These are phyloP conservation scores for Mucor irregularis DNA, from an alignment of 371 early-diverging fungal genomes.

Conservation along the genomic window DNA sequence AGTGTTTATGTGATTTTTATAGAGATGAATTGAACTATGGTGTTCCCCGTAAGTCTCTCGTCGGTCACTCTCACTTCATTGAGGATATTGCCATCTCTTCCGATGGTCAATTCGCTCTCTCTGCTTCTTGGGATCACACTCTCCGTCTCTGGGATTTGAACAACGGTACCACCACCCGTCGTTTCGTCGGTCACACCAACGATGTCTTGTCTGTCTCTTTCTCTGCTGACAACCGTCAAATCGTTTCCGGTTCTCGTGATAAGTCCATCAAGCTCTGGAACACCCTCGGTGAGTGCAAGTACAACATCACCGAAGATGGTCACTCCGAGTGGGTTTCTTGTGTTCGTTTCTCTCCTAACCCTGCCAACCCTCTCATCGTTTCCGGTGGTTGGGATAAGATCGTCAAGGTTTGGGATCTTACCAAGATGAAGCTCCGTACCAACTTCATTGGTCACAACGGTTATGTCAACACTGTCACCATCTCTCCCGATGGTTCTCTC, in stretches of 20 bases:
- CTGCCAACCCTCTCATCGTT: conserved; percentile 95
- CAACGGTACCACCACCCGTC: conserved; percentile 92
- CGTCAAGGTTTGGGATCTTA: conserved; percentile 99
- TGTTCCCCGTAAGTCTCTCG: conserved; percentile 84
- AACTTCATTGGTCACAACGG: conserved; percentile 99
- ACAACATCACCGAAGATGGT: conserved; percentile 89
- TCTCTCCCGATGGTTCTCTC: conserved; percentile 99
- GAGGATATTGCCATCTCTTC: conserved; percentile 96
- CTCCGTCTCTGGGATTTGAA: conserved; percentile 97
- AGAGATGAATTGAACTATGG: conserved; percentile 92
- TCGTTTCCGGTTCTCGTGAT: conserved; percentile 97
- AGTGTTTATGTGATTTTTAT: not conserved
- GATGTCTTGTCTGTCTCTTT: conserved; percentile 98
- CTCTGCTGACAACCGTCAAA: conserved; percentile 99
- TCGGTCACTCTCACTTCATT: conserved; percentile 98
- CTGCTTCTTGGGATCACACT: conserved; percentile 99
- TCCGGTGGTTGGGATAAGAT: conserved; percentile 99
- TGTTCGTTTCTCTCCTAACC: conserved; percentile 99
- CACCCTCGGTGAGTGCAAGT: conserved; percentile 99
- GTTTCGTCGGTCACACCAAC: conserved; percentile 96
- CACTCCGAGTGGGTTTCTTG: conserved; percentile 98
- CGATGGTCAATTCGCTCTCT: conserved; percentile 96
- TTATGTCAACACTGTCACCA: conserved; percentile 96
- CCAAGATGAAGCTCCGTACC: conserved; percentile 97
- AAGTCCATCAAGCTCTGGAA: conserved; percentile 99